A percentile compares a stretch with the other conserved stretches of the same genome.
phyloP scores from a whole-genome alignment of 2,329 filamentous ascomycete species.

The Fusarium pseudoanthophilum region DNA sequence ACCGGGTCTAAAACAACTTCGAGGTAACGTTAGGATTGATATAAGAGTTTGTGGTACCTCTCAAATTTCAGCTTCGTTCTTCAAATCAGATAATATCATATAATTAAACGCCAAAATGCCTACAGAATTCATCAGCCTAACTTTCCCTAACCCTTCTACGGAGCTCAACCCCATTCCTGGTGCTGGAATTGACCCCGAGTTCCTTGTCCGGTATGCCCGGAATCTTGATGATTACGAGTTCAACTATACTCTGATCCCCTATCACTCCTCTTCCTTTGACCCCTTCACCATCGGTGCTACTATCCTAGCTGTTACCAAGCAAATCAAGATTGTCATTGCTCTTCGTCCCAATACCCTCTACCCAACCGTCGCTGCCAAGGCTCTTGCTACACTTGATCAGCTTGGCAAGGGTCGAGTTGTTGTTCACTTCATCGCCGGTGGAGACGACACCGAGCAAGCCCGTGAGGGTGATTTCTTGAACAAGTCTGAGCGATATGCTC shows the following conservation, averaged over 20 bases:
- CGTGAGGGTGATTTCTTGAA: constrained; percentile 68
- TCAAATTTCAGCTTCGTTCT: background rate
- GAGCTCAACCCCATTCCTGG: constrained; percentile 64
- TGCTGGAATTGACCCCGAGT: constrained; percentile 65
- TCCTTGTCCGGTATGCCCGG: constrained; percentile 65
- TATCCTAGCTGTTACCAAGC: constrained; percentile 66
- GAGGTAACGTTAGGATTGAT: background rate
- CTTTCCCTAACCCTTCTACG: constrained; percentile 66
- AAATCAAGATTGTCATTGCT: constrained; percentile 70
- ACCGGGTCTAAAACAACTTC: background rate
- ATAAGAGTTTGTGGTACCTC: background rate
- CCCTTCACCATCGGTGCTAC: constrained; percentile 67
- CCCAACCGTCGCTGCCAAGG: constrained; percentile 71
- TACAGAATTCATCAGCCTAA: constrained; percentile 68
- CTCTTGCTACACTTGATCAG: constrained; percentile 69
- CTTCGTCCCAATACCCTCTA: constrained; percentile 68
- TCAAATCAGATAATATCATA: background rate
- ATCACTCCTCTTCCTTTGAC: constrained; percentile 59
- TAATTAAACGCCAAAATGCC: constrained; percentile 42
- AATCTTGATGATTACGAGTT: constrained; percentile 68
- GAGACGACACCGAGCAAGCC: constrained; percentile 69
- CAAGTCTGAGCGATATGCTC: constrained; percentile 67
- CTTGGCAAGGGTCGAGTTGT: constrained; percentile 67
- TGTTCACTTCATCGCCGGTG: constrained; percentile 72
- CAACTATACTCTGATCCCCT: constrained; percentile 71